Evolutionary conservation across 1,139 yeast genomes (phyloP), one percentile per base, ranked within the genome.

Genomic region (Candida mesenterica): DNA sequence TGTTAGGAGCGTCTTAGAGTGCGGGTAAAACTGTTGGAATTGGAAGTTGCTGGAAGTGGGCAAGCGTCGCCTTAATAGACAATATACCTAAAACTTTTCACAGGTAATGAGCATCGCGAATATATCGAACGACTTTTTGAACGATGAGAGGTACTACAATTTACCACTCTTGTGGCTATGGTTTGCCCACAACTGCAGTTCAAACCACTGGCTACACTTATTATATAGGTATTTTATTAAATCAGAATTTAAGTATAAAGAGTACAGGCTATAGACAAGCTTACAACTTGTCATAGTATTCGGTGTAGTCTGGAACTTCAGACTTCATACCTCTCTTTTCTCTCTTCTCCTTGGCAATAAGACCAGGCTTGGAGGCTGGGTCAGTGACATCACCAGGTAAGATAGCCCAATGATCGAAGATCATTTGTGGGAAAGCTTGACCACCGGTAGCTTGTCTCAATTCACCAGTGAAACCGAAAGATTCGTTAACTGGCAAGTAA

Each of bases 391-490:
- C 94, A 74, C 97, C 96, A 57, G 68, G 63, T 79, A 92, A 77
- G 61, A 85, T 72, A 54, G 88, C 79, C 97, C 97, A 92, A 74
- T 92, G 98, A 72, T 90, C 97, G 75, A 92, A 92, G 73, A 92
- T 92, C 95, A 92, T 82, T 80, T 90, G 97, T 77, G 98, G 98
- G 97, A 92, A 92, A 72, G 98, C 98, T 82, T 92, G 98, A 75
- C 98, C 98, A 86, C 97, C 97, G 64, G 98, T 92, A 65, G 97
- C 96, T 79, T 90, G 97, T 83, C 98, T 89, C 69, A 92, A 86
- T 66, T 89, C 96, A 77, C 95, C 92, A 62, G 96, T 85, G 96
- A 92, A 92, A 85, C 98, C 98, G 83, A 92, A 92, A 46, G 98
- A 92, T 82, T 92, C 98, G 78, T 92, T 92, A 63, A 92, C 97